Percentiles rank a stretch among this genome's conserved stretches.
phyloP scores from a whole-genome alignment of 768 basidiomycete genomes.

The Xerocomus potaroensis region DNA sequence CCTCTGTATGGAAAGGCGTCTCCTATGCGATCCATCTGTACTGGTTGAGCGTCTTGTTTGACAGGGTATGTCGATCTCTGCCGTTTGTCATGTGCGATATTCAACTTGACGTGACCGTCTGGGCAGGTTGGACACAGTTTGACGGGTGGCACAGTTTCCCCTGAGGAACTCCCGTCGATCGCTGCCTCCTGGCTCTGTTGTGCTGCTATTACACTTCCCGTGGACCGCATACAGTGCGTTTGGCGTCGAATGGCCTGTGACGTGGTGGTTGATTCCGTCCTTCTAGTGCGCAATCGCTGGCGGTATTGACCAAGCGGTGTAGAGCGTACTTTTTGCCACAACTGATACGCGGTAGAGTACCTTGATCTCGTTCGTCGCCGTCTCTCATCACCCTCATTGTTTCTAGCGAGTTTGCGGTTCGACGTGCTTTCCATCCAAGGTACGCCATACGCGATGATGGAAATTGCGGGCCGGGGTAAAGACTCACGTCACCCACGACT shows the following conservation, averaged over 20 bases:
- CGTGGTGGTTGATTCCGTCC: not conserved
- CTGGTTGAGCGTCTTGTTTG: conserved; percentile 30
- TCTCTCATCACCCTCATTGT: conserved; percentile 4
- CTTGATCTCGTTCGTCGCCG: not conserved
- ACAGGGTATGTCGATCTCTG: conserved; percentile 12
- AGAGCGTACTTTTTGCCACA: conserved; percentile 38
- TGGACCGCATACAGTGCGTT: conserved; percentile 21
- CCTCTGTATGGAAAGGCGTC: conserved; percentile 28
- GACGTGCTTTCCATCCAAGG: conserved; percentile 22
- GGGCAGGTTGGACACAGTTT: conserved; percentile 13
- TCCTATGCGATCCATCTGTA: conserved; percentile 35
- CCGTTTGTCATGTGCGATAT: not conserved
- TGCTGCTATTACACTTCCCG: conserved; percentile 19
- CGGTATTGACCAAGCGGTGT: conserved; percentile 27
- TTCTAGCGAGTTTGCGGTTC: conserved; percentile 22
- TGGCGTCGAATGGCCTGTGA: not conserved
- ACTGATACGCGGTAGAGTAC: conserved; percentile 33
- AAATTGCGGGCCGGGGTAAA: too few relatives aligned
- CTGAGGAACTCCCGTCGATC: conserved; percentile 14
- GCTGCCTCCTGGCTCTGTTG: conserved; percentile 28
- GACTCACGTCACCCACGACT: not conserved
- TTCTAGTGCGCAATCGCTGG: conserved; percentile 17
- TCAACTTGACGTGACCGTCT: conserved; percentile 1
- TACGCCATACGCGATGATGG: not conserved
- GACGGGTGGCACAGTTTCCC: not conserved